phyloP scores from a whole-genome alignment of 176 grass and related monocot species.

The Oryza glumipatula region DNA sequence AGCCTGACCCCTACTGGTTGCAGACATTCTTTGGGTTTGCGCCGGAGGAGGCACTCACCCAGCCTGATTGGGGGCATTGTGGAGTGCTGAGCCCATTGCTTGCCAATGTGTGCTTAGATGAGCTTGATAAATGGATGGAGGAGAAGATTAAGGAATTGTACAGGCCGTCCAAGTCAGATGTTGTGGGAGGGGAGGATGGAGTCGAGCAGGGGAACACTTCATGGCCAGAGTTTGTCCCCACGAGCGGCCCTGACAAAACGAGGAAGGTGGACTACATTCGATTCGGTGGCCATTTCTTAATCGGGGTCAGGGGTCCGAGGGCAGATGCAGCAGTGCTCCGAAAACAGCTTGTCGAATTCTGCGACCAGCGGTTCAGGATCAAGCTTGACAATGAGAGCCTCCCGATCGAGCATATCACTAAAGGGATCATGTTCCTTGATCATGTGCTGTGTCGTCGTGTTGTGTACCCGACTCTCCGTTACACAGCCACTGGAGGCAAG shows the following conservation, averaged over 20 bases:
- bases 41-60: slow-evolving; percentile 72
- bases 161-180: slow-evolving; percentile 82
- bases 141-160: slow-evolving; percentile 86
- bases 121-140: slow-evolving; percentile 93
- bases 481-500: slow-evolving; percentile 89
- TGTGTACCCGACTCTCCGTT: slow-evolving; percentile 91
- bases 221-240: slow-evolving; percentile 96
- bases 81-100: slow-evolving; percentile 83
- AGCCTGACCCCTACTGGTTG: slow-evolving; percentile 94
- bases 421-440: slow-evolving; percentile 98
- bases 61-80: slow-evolving; percentile 89
- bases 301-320: slow-evolving; percentile 80
- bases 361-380: slow-evolving; percentile 73
- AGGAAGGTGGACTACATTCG: slow-evolving; percentile 93
- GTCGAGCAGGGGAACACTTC: slow-evolving; percentile 85
- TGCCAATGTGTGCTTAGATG: slow-evolving; percentile 82
- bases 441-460: slow-evolving; percentile 93
- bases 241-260: slow-evolving; percentile 90
- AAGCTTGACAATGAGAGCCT: slow-evolving; percentile 95
- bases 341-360: slow-evolving; percentile 92
- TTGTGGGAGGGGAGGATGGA: slow-evolving; percentile 56
- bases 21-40: slow-evolving; percentile 96
- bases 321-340: slow-evolving; percentile 81
- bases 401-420: slow-evolving; percentile 94
- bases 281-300: slow-evolving; percentile 87